Percentiles rank a stretch among this genome's conserved stretches.
phyloP scores from a whole-genome alignment of 805 yeast genomes.

The Wickerhamomyces sydowiorum region DNA sequence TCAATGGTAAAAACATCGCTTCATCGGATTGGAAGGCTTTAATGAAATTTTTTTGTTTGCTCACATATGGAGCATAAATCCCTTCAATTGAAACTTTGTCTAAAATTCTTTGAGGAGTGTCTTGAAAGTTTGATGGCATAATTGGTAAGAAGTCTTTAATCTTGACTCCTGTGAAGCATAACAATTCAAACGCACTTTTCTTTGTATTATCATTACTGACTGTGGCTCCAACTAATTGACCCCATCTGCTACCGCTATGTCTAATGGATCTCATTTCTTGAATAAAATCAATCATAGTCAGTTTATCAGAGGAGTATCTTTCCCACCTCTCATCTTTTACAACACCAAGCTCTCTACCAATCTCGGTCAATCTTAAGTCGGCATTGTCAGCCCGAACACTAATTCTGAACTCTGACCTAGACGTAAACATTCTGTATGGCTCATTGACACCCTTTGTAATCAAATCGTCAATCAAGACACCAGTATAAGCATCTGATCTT shows the following conservation, averaged over 20 bases:
- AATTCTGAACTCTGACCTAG: constrained; percentile 89
- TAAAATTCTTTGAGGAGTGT: constrained; percentile 39
- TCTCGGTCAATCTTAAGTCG: constrained; percentile 70
- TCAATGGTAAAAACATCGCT: constrained; percentile 58
- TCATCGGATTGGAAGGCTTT: constrained; percentile 85
- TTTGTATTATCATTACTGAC: constrained; percentile 50
- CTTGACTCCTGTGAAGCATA: constrained; percentile 45
- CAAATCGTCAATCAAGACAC: constrained; percentile 89
- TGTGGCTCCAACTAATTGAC: constrained; percentile 35
- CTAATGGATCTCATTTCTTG: constrained; percentile 38
- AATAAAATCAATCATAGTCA: constrained; percentile 37
- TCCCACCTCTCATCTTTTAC: constrained; percentile 56
- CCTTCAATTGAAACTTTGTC: constrained; percentile 73
- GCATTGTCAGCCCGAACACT: constrained; percentile 94
- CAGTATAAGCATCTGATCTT: constrained; percentile 84
- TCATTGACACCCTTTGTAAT: constrained; percentile 94
- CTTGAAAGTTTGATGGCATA: constrained; percentile 18
- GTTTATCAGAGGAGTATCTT: constrained; percentile 37
- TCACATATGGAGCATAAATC: constrained; percentile 73
- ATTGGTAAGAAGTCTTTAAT: constrained; percentile 9
- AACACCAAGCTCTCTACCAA: constrained; percentile 62
- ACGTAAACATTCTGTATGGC: constrained; percentile 97
- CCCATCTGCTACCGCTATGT: constrained; percentile 63
- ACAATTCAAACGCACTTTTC: constrained; percentile 66
- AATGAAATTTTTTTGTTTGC: constrained; percentile 64